Percentiles rank a stretch among this genome's conserved stretches.
Evolutionary conservation across 805 yeast species (phyloP).

Genomic region (Saccharomyces cerevisiae): DNA sequence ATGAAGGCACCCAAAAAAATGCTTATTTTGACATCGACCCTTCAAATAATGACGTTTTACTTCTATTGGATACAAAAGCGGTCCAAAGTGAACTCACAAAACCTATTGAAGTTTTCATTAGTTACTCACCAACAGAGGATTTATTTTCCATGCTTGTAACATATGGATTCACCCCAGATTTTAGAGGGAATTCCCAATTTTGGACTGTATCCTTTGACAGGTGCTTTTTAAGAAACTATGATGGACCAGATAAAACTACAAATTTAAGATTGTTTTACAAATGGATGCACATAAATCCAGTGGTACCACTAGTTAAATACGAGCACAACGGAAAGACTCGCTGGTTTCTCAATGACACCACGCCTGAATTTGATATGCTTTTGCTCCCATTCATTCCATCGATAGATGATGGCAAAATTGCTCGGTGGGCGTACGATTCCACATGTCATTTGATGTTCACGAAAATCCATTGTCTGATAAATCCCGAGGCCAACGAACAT

Average conservation of each 20-base stretch:
- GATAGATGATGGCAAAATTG: conserved; percentile 1
- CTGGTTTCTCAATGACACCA: conserved; percentile 15
- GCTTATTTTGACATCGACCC: conserved; percentile 57
- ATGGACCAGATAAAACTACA: neutral
- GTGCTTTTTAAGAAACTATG: conserved; percentile 4
- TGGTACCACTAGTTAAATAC: conserved; percentile 32
- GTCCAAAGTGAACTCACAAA: conserved; percentile 1
- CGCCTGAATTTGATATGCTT: conserved; percentile 8
- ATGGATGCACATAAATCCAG: conserved; percentile 34
- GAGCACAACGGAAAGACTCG: conserved; percentile 9
- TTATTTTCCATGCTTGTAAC: conserved; percentile 32
- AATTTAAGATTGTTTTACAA: conserved; percentile 26
- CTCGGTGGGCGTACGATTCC: conserved; percentile 10
- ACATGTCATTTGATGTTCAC: conserved; percentile 7
- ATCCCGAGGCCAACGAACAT: neutral
- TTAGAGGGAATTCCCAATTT: conserved; percentile 9
- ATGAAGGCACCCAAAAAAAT: conserved; percentile 37
- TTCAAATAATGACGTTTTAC: conserved; percentile 35
- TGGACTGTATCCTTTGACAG: conserved; percentile 17
- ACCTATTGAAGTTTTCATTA: conserved; percentile 35
- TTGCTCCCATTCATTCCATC: conserved; percentile 13
- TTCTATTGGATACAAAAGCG: conserved; percentile 25
- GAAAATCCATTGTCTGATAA: conserved; percentile 1
- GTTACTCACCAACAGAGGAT: conserved; percentile 40
- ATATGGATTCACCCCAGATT: conserved; percentile 41